Evolutionary conservation across 2,329 filamentous ascomycete species (phyloP), one percentile per base, ranked within the genome.

Genomic region (Fusarium verrucosum): DNA sequence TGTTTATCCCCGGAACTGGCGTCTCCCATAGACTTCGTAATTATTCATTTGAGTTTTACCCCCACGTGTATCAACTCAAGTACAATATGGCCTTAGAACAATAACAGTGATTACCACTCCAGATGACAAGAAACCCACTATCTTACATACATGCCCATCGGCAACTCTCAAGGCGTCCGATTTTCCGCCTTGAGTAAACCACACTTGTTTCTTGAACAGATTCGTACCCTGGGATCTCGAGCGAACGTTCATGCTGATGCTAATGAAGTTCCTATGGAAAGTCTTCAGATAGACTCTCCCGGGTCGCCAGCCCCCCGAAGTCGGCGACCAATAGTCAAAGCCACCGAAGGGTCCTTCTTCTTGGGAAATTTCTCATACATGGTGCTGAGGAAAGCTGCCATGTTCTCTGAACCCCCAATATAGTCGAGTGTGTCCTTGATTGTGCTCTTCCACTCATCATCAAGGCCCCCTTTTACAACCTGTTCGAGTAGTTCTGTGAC

Each of bases 351-450:
- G 14, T 44, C 30, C 23, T 38, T 17, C 22, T 56, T 25, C 32
- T 42, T 43, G 4, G 44, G 59, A 14, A 62, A 62, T 22, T 35
- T 50, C 9, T 40, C 17, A 20, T 62, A 62, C 36, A 62, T 35
- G 10, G 20, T 16, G 11, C 26, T 13, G 28, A 62, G 50, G 11
- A 62, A 57, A 16, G 41, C 32, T 6, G 36, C 30, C 50, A 62
- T 56, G n/a, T 57, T 62, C 28, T 62, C 38, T n/a, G 50, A 62
- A 6, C 44, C 50, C 19, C 50, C 50, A 35, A 44, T 56, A n/a
- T 62, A 56, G 7, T 56, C 19, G 8, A 62, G 38, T 28, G 57
- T 62, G 11, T 62, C 50, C 43, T 42, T 40, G 36, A 61, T 44
- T 25, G 49, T 38, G 11, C 26, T n/a, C 22, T 20, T 49, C 58